Percentiles rank a stretch among this genome's conserved stretches.
phyloP scores from a whole-genome alignment of 2,329 filamentous ascomycete genomes.

The Dendrostoma leiphaemia region DNA sequence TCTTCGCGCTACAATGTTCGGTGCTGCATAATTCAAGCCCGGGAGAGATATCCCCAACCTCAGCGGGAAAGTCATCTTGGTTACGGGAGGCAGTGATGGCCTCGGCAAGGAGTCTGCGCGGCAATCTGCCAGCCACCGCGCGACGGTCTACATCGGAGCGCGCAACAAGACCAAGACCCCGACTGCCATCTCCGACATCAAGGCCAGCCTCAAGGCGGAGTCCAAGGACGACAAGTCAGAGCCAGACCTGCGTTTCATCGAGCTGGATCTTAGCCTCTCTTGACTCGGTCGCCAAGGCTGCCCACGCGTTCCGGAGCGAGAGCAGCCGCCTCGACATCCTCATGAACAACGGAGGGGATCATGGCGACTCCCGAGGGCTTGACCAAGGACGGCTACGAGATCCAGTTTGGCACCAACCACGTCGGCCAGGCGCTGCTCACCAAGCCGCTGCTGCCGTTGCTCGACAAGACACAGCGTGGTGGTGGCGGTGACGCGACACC shows the following conservation, averaged over 20 bases:
- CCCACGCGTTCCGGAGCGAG: not conserved
- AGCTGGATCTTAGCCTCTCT: slow-evolving; percentile 30
- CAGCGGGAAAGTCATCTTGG: not conserved
- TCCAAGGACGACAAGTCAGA: slow-evolving; percentile 20
- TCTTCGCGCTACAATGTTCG: slow-evolving; percentile 2
- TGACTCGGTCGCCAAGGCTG: not conserved
- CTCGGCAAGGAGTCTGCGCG: not conserved
- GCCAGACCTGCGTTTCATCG: slow-evolving; percentile 26
- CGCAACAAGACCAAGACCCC: slow-evolving; percentile 1
- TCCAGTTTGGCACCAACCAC: slow-evolving; percentile 47
- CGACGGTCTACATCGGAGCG: not conserved
- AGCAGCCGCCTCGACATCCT: slow-evolving; percentile 40
- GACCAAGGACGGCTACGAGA: slow-evolving; percentile 44
- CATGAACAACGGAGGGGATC: slow-evolving; percentile 45
- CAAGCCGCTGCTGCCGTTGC: slow-evolving; percentile 31
- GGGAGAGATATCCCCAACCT: slow-evolving; percentile 8
- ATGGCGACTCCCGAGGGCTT: slow-evolving; percentile 34
- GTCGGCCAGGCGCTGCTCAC: slow-evolving; percentile 44
- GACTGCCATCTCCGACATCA: slow-evolving; percentile 34
- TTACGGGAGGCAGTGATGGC: slow-evolving; percentile 1
- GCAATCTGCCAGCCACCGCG: not conserved
- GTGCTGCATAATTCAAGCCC: slow-evolving; percentile 20
- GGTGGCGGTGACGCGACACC: too few species aligned
- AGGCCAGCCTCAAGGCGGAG: slow-evolving; percentile 35
- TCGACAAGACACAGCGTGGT: slow-evolving; percentile 21